These are phyloP conservation scores for Tuber borchii DNA, from an alignment of 495 filamentous ascomycete genomes.

Conservation along the genomic window DNA sequence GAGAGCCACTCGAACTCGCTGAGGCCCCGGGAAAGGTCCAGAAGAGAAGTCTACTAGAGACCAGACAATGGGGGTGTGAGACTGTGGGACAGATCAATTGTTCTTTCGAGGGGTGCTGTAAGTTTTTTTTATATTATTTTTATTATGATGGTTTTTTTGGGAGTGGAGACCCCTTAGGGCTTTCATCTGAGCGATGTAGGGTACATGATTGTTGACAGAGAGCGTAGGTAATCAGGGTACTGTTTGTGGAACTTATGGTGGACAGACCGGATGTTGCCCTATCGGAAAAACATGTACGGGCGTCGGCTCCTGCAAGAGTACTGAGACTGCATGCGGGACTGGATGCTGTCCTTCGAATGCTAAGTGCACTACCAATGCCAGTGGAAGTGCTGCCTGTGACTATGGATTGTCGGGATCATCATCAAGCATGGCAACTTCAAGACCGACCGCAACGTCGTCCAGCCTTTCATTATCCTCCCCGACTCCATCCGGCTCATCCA, in stretches of 20 bases:
- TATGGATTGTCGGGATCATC: slow-evolving; percentile 4
- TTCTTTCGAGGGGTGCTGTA: slow-evolving; percentile 17
- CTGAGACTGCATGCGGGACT: slow-evolving; percentile 8
- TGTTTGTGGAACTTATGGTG: slow-evolving; percentile 22
- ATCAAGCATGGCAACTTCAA: not conserved
- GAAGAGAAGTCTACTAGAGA: not conserved
- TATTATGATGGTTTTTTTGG: not conserved
- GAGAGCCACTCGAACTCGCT: no score
- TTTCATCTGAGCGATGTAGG: not conserved
- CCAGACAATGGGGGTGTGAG: slow-evolving; percentile 11
- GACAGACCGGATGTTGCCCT: slow-evolving; percentile 22
- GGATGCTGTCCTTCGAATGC: slow-evolving; percentile 15
- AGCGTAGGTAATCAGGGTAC: slow-evolving; percentile 13
- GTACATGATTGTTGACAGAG: not conserved
- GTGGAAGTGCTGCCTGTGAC: slow-evolving; percentile 8
- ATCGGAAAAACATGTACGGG: slow-evolving; percentile 11
- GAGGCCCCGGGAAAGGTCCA: not conserved
- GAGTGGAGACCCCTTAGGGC: not conserved
- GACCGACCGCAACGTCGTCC: not conserved
- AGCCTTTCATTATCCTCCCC: not conserved
- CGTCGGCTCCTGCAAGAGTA: slow-evolving; percentile 4
- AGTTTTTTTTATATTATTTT: not conserved
- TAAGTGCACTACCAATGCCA: slow-evolving; percentile 2
- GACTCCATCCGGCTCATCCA: not conserved
- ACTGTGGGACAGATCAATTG: slow-evolving; percentile 17